Percentiles rank a stretch among this genome's conserved stretches.
These are phyloP conservation scores for Polysphondylium violaceum DNA, from an alignment of 78 protist genomes.

Conservation along the genomic window DNA sequence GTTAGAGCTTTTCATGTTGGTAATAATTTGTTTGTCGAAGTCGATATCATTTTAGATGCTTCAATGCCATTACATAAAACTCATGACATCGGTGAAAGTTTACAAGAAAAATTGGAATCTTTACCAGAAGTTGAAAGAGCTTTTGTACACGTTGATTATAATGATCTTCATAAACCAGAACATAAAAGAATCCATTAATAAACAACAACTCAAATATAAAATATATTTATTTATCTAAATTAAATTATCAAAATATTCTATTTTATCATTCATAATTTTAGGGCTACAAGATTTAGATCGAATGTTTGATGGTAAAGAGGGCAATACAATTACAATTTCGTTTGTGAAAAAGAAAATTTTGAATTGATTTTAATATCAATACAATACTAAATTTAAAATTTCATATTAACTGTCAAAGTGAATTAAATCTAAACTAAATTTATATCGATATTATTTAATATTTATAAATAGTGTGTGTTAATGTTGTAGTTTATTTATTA, in stretches of 20 bases:
- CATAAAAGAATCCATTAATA: constrained; percentile 70
- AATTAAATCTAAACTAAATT: too few species aligned
- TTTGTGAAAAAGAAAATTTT: too few species aligned
- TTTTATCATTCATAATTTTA: too few species aligned
- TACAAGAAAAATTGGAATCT: constrained; percentile 84
- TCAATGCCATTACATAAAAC: constrained; percentile 44
- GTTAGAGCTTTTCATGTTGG: constrained; percentile 88
- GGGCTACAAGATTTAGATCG: too few species aligned
- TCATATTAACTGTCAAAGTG: too few species aligned
- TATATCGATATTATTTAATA: not conserved
- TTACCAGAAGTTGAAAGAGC: constrained; percentile 88
- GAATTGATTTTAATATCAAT: too few species aligned
- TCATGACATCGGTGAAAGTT: constrained; percentile 92
- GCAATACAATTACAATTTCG: too few species aligned
- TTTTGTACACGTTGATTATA: constrained; percentile 93
- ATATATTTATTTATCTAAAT: too few species aligned
- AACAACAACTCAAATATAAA: too few species aligned
- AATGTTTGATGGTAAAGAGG: too few species aligned
- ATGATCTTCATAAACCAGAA: constrained; percentile 82
- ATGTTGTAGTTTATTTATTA: constrained; percentile 18
- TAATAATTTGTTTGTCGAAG: constrained; percentile 80
- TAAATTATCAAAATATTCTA: too few species aligned
- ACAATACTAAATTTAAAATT: too few species aligned
- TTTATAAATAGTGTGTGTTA: not conserved
- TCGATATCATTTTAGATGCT: constrained; percentile 84